Evolutionary conservation across 2,329 filamentous ascomycete genomes (phyloP).

Genomic region (Colletotrichum tanaceti): DNA sequence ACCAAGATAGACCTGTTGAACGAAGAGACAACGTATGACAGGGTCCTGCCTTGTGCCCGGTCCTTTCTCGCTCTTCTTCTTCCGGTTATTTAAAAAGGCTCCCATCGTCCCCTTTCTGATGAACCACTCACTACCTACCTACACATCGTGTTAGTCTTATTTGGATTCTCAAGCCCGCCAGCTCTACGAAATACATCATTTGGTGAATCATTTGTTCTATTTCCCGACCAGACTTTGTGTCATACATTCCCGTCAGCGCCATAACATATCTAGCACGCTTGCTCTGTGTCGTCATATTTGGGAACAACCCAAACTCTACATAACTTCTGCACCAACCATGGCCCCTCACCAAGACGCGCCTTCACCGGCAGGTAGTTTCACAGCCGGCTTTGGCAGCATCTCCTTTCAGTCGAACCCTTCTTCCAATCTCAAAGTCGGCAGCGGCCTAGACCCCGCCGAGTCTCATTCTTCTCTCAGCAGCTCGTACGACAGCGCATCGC

Average conservation of each 20-base stretch:
- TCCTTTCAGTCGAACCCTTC: conserved; percentile 49
- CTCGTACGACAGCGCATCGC: conserved; percentile 55
- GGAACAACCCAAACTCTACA: neutral
- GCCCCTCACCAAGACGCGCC: conserved; percentile 60
- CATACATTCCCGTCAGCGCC: conserved; percentile 1
- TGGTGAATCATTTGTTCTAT: neutral
- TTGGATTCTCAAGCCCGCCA: no score
- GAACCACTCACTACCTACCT: neutral
- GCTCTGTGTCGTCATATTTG: conserved; percentile 23
- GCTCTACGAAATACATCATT: neutral
- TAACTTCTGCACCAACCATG: conserved; percentile 48
- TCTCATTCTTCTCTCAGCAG: conserved; percentile 54
- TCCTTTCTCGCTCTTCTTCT: neutral
- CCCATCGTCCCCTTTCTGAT: neutral
- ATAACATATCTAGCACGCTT: neutral
- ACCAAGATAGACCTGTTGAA: neutral
- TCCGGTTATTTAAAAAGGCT: conserved; percentile 24
- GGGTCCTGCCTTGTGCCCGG: neutral
- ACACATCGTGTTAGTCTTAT: neutral
- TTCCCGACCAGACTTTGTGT: neutral
- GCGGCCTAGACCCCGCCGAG: conserved; percentile 46
- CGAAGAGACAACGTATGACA: neutral
- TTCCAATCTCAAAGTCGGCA: conserved; percentile 47
- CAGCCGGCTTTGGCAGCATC: conserved; percentile 54
- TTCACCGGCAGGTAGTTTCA: conserved; percentile 59